These are phyloP conservation scores for Theobroma grandiflorum DNA, from an alignment of 441 rosid genomes.

Conservation along the genomic window DNA sequence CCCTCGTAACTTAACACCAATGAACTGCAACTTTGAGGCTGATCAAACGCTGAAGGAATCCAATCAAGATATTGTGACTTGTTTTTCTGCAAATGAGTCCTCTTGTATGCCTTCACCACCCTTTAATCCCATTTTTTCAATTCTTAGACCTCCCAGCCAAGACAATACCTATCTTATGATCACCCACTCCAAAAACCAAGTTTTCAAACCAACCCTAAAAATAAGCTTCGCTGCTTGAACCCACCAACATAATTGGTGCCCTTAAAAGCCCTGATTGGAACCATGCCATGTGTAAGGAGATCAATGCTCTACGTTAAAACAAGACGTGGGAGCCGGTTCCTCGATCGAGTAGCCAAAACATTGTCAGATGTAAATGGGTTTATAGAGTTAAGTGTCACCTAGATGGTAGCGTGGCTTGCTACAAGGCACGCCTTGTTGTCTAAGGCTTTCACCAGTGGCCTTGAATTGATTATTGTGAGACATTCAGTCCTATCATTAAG, in stretches of 20 bases:
- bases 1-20: too few relatives aligned
- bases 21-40: too few relatives aligned
- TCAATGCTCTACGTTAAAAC: background rate
- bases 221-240: background rate
- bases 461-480: background rate
- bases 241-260: background rate
- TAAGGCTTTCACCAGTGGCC: background rate
- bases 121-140: too few relatives aligned
- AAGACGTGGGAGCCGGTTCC: background rate
- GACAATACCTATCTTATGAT: too few relatives aligned
- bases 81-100: too few relatives aligned
- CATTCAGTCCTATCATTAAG: background rate
- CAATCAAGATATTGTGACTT: too few relatives aligned
- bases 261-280: background rate
- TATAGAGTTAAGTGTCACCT: background rate
- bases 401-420: background rate
- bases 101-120: too few relatives aligned
- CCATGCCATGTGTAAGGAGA: background rate
- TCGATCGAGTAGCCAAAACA: background rate
- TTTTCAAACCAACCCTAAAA: too few relatives aligned
- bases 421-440: background rate
- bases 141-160: too few relatives aligned
- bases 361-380: background rate
- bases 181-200: too few relatives aligned
- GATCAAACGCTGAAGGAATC: too few relatives aligned